Percentiles rank a stretch among this genome's conserved stretches.
Conservation (phyloP, 2,329 filamentous ascomycete species). For the Albophoma yamanashiensis region DNA sequence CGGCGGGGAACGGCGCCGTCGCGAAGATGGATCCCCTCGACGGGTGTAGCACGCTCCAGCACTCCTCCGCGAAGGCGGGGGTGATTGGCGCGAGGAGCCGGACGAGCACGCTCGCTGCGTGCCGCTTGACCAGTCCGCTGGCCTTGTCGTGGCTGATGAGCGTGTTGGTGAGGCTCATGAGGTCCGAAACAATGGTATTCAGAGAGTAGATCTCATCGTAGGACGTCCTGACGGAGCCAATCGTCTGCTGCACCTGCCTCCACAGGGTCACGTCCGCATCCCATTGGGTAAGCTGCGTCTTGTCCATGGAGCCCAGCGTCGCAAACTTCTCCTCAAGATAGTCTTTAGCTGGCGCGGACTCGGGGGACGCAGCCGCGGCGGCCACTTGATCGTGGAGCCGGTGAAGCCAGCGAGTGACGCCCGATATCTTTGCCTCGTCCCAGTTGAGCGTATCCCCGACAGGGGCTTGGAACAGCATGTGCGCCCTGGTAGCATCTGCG, state of each 20-base stretch:
- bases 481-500: constrained; percentile 73
- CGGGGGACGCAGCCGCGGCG: constrained; percentile 9
- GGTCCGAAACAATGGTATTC: constrained; percentile 74
- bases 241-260: constrained; percentile 56
- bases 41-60: constrained; percentile 52
- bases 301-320: constrained; percentile 17
- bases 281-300: constrained; percentile 24
- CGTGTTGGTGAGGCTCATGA: constrained; percentile 71
- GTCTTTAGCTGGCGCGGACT: constrained; percentile 12
- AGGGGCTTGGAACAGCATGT: constrained; percentile 82
- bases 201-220: constrained; percentile 64
- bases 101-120: constrained; percentile 46
- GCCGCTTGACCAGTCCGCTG: constrained; percentile 31
- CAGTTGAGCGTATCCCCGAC: constrained; percentile 77
- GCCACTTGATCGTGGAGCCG: constrained; percentile 51
- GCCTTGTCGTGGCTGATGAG: constrained; percentile 35
- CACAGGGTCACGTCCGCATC: constrained; percentile 44
- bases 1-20: constrained; percentile 46
- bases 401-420: constrained; percentile 70
- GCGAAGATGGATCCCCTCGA: constrained; percentile 27
- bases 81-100: constrained; percentile 70
- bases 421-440: constrained; percentile 74
- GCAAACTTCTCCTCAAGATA: constrained; percentile 26
- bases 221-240: constrained; percentile 55
- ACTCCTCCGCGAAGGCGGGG: constrained; percentile 73